These are phyloP conservation scores for Aspergillus olivimuriae DNA, from an alignment of 495 filamentous ascomycete genomes.

Conservation along the genomic window DNA sequence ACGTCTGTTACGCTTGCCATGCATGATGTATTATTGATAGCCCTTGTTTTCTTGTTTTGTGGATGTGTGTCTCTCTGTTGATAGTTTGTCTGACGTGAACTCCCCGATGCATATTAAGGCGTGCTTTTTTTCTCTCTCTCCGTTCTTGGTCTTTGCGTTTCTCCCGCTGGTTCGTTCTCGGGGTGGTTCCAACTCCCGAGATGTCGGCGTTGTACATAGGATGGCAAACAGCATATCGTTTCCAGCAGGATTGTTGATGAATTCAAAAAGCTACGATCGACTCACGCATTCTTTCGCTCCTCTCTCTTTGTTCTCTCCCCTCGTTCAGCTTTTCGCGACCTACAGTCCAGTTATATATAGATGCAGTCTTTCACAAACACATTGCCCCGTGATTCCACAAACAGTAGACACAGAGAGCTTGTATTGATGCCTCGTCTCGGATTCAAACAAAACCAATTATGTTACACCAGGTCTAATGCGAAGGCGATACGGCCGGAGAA, in stretches of 20 bases:
- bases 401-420: too few relatives aligned
- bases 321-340: too few relatives aligned
- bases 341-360: too few relatives aligned
- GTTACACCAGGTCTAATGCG: constrained; percentile 34
- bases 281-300: neutral
- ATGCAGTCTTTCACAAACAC: too few relatives aligned
- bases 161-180: too few relatives aligned
- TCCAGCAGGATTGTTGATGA: constrained; percentile 1
- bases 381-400: too few relatives aligned
- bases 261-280: neutral
- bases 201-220: constrained; percentile 11
- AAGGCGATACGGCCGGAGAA: constrained; percentile 10
- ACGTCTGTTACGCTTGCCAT: too few relatives aligned
- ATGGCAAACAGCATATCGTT: neutral
- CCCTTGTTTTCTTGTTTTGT: neutral
- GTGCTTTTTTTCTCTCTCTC: neutral
- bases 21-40: neutral
- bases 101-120: neutral
- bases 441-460: constrained; percentile 19
- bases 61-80: constrained; percentile 2
- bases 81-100: neutral
- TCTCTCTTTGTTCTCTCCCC: too few relatives aligned
- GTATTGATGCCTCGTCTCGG: constrained; percentile 2
- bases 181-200: neutral
- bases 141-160: too few relatives aligned